A percentile compares a stretch with the other conserved stretches of the same genome.
Evolutionary conservation across 2,329 filamentous ascomycete species (phyloP).

Genomic region (Epichloe sibirici): DNA sequence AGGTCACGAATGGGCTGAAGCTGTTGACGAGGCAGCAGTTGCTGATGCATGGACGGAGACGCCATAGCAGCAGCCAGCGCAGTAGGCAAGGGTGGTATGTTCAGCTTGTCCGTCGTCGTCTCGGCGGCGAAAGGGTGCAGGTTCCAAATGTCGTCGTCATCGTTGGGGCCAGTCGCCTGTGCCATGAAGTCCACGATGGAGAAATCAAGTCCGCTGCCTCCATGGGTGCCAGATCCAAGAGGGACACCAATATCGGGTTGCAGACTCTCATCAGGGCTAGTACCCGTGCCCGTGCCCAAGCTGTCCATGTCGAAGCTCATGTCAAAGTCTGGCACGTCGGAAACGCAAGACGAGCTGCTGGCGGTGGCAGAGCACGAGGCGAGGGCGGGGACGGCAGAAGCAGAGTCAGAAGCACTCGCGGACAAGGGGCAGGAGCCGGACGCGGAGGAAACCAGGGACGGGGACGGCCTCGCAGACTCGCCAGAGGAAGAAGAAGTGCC

Average conservation of each 20-base stretch:
- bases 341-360: slow-evolving; percentile 8
- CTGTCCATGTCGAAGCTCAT: slow-evolving; percentile 19
- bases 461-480: slow-evolving; percentile 7
- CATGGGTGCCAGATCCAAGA: not conserved
- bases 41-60: slow-evolving; percentile 8
- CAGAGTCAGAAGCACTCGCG: no score
- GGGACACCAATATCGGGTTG: slow-evolving; percentile 3
- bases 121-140: slow-evolving; percentile 10
- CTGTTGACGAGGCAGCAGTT: slow-evolving; percentile 4
- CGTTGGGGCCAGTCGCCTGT: slow-evolving; percentile 8
- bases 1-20: slow-evolving; percentile 19
- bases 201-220: slow-evolving; percentile 19
- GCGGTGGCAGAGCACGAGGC: not conserved
- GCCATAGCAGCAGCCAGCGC: slow-evolving; percentile 4
- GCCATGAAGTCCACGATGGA: slow-evolving; percentile 23
- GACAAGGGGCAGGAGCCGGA: not conserved
- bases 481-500: slow-evolving; percentile 10
- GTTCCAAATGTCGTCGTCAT: slow-evolving; percentile 16
- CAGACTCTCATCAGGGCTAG: slow-evolving; percentile 22
- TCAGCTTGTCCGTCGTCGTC: slow-evolving; percentile 16
- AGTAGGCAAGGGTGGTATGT: slow-evolving; percentile 17
- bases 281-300: slow-evolving; percentile 15
- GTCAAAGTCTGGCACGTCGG: slow-evolving; percentile 22
- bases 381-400: not conserved
- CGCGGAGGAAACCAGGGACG: not conserved